Conservation (phyloP, 495 filamentous ascomycete genomes). For the Neurospora tetrasperma region DNA sequence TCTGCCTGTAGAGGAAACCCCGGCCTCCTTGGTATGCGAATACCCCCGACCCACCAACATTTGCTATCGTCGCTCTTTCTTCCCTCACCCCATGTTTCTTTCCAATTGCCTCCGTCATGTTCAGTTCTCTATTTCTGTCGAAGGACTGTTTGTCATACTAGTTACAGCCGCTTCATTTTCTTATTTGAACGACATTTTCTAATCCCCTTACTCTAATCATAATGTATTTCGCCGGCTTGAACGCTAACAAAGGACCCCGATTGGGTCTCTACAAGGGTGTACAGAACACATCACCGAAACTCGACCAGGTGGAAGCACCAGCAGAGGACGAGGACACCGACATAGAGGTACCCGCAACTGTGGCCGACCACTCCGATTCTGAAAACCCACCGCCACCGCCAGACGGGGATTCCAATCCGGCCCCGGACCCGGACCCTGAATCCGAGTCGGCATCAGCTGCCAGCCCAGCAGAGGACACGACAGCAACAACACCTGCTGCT, state of each 20-base stretch:
- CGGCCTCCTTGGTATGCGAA: not conserved
- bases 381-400: not conserved
- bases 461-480: slow-evolving; percentile 3
- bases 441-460: not conserved
- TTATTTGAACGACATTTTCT: not conserved
- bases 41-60: not conserved
- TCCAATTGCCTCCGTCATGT: not conserved
- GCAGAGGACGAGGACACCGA: not conserved
- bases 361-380: not conserved
- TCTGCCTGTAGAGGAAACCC: slow-evolving; percentile 2
- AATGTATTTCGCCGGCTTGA: not conserved
- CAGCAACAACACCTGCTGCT: not conserved
- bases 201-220: not conserved
- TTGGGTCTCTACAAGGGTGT: not conserved
- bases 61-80: not conserved
- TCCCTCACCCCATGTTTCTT: not conserved
- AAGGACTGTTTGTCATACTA: not conserved
- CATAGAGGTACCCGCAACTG: not conserved
- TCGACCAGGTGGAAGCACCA: not conserved
- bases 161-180: not conserved
- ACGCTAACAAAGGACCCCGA: not conserved
- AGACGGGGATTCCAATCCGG: not conserved
- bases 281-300: not conserved
- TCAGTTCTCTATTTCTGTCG: not conserved
- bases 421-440: not conserved